phyloP scores from a whole-genome alignment of 2,329 filamentous ascomycete species.

The Bipolaris oryzae region DNA sequence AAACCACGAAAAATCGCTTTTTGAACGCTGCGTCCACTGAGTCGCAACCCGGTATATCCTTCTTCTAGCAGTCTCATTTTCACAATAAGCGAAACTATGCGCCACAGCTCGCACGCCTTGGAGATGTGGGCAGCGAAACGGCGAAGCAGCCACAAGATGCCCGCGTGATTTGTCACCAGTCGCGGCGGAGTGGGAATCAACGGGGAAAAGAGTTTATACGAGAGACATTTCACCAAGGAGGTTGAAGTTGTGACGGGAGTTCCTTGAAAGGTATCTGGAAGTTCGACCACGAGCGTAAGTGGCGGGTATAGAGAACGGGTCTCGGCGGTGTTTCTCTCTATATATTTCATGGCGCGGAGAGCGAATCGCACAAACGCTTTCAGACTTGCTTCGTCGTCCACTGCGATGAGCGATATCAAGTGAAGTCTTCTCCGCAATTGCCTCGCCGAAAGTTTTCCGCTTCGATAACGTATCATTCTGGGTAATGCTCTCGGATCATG shows the following conservation, averaged over 20 bases:
- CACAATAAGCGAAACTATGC: not conserved
- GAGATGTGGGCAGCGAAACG: not conserved
- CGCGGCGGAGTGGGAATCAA: not conserved
- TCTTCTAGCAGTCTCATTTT: not conserved
- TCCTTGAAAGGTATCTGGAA: not conserved
- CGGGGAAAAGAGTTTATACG: not conserved
- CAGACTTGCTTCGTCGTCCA: not conserved
- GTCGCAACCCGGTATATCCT: not conserved
- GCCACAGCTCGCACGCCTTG: not conserved
- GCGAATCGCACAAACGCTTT: not conserved
- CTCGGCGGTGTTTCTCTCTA: not conserved
- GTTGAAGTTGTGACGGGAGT: not conserved
- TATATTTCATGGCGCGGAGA: constrained; percentile 1
- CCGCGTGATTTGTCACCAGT: not conserved
- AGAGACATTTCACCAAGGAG: not conserved
- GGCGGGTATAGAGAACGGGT: not conserved
- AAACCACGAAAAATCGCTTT: not conserved
- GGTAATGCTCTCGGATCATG: not conserved
- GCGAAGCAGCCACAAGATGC: not conserved
- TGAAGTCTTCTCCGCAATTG: not conserved
- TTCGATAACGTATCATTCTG: not conserved
- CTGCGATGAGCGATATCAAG: not conserved
- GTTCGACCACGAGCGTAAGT: not conserved
- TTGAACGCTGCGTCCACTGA: not conserved
- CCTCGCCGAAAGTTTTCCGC: not conserved